Percentiles rank a stretch among this genome's conserved stretches.
These are phyloP conservation scores for Kluyveromyces marxianus DNA, from an alignment of 1,139 yeast genomes.

Conservation along the genomic window DNA sequence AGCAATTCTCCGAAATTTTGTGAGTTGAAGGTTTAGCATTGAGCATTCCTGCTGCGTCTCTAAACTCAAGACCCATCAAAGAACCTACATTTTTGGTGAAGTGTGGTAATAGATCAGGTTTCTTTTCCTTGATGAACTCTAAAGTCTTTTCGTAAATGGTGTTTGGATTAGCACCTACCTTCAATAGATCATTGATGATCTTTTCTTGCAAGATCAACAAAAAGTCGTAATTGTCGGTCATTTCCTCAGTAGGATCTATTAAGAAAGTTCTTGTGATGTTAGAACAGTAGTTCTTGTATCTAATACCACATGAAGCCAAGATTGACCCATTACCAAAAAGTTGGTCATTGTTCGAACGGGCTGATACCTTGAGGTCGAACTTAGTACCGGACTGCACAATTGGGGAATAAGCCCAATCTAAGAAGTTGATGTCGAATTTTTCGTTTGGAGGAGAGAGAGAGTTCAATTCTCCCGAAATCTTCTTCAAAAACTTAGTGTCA, in stretches of 20 bases:
- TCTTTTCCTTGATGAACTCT: slow-evolving; percentile 47
- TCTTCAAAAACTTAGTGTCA: slow-evolving; percentile 61
- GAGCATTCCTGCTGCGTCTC: slow-evolving; percentile 70
- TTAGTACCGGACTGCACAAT: slow-evolving; percentile 84
- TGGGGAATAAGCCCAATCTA: slow-evolving; percentile 95
- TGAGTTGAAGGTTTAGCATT: slow-evolving; percentile 65
- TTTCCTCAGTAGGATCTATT: slow-evolving; percentile 78
- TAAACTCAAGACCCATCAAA: slow-evolving; percentile 83
- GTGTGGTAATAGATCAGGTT: slow-evolving; percentile 56
- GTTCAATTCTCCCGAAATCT: slow-evolving; percentile 49
- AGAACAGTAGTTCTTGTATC: slow-evolving; percentile 87
- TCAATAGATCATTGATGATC: slow-evolving; percentile 46
- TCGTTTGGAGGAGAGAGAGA: slow-evolving; percentile 35
- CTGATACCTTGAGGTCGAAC: slow-evolving; percentile 80
- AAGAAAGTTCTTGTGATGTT: slow-evolving; percentile 82
- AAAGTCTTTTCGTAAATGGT: slow-evolving; percentile 60
- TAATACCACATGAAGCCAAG: slow-evolving; percentile 73
- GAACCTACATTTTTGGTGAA: slow-evolving; percentile 85
- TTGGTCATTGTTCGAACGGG: slow-evolving; percentile 59
- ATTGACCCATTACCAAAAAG: slow-evolving; percentile 76
- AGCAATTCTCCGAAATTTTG: slow-evolving; percentile 60
- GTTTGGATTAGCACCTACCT: slow-evolving; percentile 59
- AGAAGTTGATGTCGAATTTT: slow-evolving; percentile 63
- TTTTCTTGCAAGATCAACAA: slow-evolving; percentile 61
- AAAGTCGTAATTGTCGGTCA: slow-evolving; percentile 75